These are phyloP conservation scores for Ophiostoma triangulosporum DNA, from an alignment of 2,329 filamentous ascomycete species.

Conservation along the genomic window DNA sequence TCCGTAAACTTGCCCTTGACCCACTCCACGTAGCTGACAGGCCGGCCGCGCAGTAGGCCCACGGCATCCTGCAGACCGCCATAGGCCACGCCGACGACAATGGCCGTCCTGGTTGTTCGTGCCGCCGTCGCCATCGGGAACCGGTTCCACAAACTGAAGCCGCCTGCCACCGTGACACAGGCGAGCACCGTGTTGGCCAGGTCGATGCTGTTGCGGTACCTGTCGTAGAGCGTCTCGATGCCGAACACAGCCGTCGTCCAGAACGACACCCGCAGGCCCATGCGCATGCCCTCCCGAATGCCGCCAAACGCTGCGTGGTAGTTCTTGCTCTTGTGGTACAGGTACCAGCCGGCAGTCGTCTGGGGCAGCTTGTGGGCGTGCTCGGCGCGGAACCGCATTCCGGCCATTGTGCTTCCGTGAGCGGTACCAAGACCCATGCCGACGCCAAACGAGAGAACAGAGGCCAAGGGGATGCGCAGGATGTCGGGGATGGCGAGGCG, in stretches of 20 bases:
- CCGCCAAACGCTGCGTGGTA: slow-evolving; percentile 73
- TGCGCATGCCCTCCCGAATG: slow-evolving; percentile 61
- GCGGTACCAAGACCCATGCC: slow-evolving; percentile 58
- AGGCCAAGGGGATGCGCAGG: slow-evolving; percentile 51
- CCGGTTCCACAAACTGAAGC: slow-evolving; percentile 74
- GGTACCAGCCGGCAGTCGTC: slow-evolving; percentile 77
- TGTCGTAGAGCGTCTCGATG: slow-evolving; percentile 76
- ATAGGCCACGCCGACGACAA: slow-evolving; percentile 66
- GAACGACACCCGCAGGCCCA: slow-evolving; percentile 55
- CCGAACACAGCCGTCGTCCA: slow-evolving; percentile 68
- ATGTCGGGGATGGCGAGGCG: slow-evolving; percentile 50
- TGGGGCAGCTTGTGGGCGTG: slow-evolving; percentile 88
- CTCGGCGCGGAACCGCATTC: slow-evolving; percentile 82
- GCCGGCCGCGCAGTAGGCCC: slow-evolving; percentile 54
- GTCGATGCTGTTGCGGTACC: slow-evolving; percentile 55
- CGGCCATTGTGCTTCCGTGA: slow-evolving; percentile 59
- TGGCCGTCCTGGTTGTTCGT: slow-evolving; percentile 64
- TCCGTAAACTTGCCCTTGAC: slow-evolving; percentile 25
- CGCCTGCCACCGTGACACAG: slow-evolving; percentile 69
- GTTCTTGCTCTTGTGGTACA: slow-evolving; percentile 98
- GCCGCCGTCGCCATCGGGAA: slow-evolving; percentile 67
- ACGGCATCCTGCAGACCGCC: slow-evolving; percentile 69
- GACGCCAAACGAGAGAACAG: slow-evolving; percentile 48
- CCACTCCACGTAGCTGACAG: slow-evolving; percentile 62
- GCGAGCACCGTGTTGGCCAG: slow-evolving; percentile 71